phyloP scores from a whole-genome alignment of 441 rosid species.

The Adansonia rubrostipa region DNA sequence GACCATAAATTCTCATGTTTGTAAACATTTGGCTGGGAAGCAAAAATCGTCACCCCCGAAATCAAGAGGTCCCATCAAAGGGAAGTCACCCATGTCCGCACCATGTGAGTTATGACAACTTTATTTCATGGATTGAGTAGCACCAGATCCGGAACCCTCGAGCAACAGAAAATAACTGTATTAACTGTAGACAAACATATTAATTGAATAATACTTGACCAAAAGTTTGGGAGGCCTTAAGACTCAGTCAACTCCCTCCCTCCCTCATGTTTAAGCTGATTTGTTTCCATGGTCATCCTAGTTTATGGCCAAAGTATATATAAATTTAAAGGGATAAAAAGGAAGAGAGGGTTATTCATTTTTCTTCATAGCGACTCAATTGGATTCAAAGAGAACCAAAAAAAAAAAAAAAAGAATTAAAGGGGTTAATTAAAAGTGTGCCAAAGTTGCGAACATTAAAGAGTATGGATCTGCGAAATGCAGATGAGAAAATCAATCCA shows the following conservation, averaged over 20 bases:
- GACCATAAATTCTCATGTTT: not conserved
- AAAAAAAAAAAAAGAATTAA: not conserved
- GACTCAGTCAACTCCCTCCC: slow-evolving; percentile 33
- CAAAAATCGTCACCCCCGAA: not conserved
- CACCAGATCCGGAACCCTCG: not conserved
- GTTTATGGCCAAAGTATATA: slow-evolving; percentile 35
- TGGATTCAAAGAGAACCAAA: slow-evolving; percentile 14
- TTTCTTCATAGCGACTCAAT: slow-evolving; percentile 12
- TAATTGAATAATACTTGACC: slow-evolving; percentile 8
- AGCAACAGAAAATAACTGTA: slow-evolving; percentile 7
- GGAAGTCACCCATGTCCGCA: not conserved
- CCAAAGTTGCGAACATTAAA: slow-evolving; percentile 47
- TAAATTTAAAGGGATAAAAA: not conserved
- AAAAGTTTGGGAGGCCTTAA: slow-evolving; percentile 18
- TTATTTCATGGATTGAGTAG: not conserved
- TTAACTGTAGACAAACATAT: not conserved
- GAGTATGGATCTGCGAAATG: slow-evolving; percentile 41
- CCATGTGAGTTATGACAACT: not conserved
- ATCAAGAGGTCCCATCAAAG: not conserved
- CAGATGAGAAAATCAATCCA: slow-evolving; percentile 37
- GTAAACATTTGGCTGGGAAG: not conserved
- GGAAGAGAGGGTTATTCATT: not conserved
- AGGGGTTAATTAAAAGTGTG: slow-evolving; percentile 11
- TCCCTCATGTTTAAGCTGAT: not conserved
- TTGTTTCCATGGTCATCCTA: slow-evolving; percentile 46